Evolutionary conservation across 2,329 filamentous ascomycete genomes (phyloP).

Genomic region (Fusarium nelsonii): DNA sequence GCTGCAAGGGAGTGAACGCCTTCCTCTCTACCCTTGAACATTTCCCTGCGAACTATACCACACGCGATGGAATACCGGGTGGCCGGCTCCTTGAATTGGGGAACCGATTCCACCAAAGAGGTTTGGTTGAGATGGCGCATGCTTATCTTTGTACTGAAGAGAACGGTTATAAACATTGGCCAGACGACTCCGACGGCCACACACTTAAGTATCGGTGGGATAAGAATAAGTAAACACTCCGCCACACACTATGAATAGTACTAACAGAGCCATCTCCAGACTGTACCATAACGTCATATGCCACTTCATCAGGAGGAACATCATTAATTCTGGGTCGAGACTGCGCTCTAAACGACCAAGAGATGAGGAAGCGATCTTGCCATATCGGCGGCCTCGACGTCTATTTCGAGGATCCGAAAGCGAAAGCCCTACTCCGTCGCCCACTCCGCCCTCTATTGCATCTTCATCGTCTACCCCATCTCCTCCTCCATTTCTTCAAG

Average conservation of each 20-base stretch:
- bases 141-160: conserved; percentile 1
- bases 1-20: rapidly evolving
- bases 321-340: rapidly evolving
- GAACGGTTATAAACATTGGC: conserved; percentile 9
- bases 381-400: not conserved
- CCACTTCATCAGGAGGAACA: conserved; percentile 4
- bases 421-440: not conserved
- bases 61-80: not conserved
- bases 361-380: not conserved
- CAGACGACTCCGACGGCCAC: not conserved
- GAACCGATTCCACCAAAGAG: rapidly evolving
- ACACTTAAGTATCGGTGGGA: not conserved
- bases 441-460: too few species aligned
- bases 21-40: not conserved
- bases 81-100: not conserved
- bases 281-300: conserved; percentile 11
- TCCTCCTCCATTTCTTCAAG: rapidly evolving
- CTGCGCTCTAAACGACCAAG: not conserved
- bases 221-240: not conserved
- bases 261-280: not conserved
- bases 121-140: conserved; percentile 21
- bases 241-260: rapidly evolving
- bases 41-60: not conserved
- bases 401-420: not conserved
- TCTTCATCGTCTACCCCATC: rapidly evolving